phyloP scores from a whole-genome alignment of 352 stramenopile species.

The Aphanomyces stellatus region DNA sequence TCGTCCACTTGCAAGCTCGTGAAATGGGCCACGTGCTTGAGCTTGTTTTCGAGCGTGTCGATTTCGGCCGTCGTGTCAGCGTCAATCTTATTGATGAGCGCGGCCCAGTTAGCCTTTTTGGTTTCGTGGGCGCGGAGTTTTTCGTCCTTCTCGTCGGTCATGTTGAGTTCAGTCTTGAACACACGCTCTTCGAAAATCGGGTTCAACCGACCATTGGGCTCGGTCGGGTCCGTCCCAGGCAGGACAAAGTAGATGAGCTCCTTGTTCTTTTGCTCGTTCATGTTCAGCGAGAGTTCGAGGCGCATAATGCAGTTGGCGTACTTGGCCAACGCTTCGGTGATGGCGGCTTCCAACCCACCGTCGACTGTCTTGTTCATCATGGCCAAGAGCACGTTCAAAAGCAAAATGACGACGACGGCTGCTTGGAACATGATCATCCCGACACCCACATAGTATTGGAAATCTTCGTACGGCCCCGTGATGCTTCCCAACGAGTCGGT shows the following conservation, averaged over 20 bases:
- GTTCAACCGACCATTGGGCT: neutral
- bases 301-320: constrained; percentile 5
- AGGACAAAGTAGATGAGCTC: neutral
- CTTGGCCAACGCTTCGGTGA: constrained; percentile 2
- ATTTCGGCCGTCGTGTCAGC: neutral
- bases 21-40: neutral
- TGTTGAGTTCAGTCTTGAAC: neutral
- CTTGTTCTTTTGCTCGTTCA: neutral
- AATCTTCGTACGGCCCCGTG: neutral
- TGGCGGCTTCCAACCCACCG: neutral
- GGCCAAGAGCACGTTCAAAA: constrained; percentile 12
- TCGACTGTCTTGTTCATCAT: constrained; percentile 16
- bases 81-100: neutral
- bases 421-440: neutral
- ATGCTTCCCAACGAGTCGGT: neutral
- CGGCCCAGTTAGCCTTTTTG: neutral
- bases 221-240: neutral
- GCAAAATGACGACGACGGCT: constrained; percentile 4
- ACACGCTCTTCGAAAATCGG: neutral
- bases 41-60: neutral
- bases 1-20: neutral
- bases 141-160: neutral
- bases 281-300: neutral
- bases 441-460: neutral
- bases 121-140: neutral